These are phyloP conservation scores for Alternaria tenuissima DNA, from an alignment of 2,329 filamentous ascomycete species.

Conservation along the genomic window DNA sequence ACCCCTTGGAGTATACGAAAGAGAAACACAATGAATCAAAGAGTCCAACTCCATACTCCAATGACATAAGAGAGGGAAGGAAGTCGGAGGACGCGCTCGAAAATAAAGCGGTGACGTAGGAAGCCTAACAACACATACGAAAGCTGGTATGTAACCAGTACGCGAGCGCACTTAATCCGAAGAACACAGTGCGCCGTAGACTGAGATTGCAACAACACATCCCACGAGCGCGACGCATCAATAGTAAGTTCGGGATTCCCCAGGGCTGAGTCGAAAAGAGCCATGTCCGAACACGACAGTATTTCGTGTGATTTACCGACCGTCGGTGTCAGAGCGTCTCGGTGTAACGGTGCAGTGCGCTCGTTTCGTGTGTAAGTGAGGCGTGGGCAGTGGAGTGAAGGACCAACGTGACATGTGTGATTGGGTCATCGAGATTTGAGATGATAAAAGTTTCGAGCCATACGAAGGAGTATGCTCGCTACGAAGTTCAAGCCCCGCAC, in stretches of 20 bases:
- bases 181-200: background rate
- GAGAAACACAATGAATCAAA: background rate
- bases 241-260: background rate
- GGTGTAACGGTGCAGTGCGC: background rate
- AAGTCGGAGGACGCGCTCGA: background rate
- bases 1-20: background rate
- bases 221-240: background rate
- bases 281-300: background rate
- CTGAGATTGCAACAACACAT: background rate
- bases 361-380: background rate
- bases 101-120: background rate
- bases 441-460: background rate
- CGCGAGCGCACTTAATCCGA: background rate
- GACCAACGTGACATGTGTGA: background rate
- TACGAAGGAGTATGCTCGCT: background rate
- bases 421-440: background rate
- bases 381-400: background rate
- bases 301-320: background rate
- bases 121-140: background rate
- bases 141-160: background rate
- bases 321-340: background rate
- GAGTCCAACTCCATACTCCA: background rate
- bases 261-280: background rate
- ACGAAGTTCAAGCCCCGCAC: constrained; percentile 2
- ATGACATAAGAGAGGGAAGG: background rate